Conservation (phyloP, 2,329 filamentous ascomycete genomes). For the Aspergillus fumigatus region DNA sequence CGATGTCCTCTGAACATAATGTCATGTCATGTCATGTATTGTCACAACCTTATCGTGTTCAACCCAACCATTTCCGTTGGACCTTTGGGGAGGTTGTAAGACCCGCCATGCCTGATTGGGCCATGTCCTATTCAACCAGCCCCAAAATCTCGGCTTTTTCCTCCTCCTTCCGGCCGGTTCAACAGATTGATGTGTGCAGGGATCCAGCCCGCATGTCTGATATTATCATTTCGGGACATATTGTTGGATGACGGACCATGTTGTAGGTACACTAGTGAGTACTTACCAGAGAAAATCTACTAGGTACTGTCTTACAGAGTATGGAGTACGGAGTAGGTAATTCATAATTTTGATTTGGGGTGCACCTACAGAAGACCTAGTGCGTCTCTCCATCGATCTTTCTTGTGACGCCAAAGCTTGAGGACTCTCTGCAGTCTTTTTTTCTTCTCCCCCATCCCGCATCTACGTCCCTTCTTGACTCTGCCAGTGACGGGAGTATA, state of each 20-base stretch:
- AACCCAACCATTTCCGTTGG: constrained; percentile 32
- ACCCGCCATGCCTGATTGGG: constrained; percentile 32
- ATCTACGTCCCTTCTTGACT: constrained; percentile 6
- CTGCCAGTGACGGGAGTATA: neutral
- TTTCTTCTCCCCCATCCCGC: constrained; percentile 4
- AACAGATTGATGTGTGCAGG: constrained; percentile 16
- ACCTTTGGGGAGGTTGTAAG: constrained; percentile 28
- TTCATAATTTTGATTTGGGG: neutral
- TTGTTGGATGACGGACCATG: neutral
- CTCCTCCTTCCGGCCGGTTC: constrained; percentile 21
- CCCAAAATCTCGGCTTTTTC: constrained; percentile 13
- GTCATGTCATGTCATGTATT: constrained; percentile 8
- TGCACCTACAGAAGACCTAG: neutral
- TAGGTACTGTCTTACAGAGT: neutral
- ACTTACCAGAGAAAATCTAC: neutral
- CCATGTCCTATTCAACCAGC: constrained; percentile 29
- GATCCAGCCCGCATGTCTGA: neutral
- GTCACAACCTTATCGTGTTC: constrained; percentile 14
- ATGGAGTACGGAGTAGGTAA: neutral
- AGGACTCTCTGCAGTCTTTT: constrained; percentile 23
- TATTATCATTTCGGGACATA: neutral
- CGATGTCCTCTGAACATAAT: neutral
- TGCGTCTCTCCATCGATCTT: neutral
- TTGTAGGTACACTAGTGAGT: neutral
- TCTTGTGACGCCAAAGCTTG: neutral